These are phyloP conservation scores for Auriscalpium vulgare DNA, from an alignment of 768 basidiomycete genomes.

Conservation along the genomic window DNA sequence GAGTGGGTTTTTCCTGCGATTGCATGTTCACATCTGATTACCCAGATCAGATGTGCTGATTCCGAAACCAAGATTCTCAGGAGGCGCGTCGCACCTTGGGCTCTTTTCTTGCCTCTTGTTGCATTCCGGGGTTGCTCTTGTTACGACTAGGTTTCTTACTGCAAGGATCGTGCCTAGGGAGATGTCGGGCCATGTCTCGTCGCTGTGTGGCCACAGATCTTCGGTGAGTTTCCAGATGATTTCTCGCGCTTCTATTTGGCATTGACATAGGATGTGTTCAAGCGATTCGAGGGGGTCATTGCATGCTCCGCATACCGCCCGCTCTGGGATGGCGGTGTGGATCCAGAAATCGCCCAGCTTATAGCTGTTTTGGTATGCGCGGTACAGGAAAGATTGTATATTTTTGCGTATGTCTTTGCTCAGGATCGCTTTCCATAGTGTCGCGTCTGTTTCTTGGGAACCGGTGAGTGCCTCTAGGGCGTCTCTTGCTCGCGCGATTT, in stretches of 20 bases:
- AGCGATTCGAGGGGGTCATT: no score
- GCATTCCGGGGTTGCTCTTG: no score
- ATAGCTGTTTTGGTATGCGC: no score
- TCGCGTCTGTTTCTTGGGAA: not conserved
- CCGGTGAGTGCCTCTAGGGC: not conserved
- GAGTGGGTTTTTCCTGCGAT: not conserved
- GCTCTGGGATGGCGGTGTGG: no score
- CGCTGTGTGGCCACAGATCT: not conserved
- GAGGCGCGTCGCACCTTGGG: not conserved
- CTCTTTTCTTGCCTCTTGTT: not conserved
- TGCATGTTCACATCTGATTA: not conserved
- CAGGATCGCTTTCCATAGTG: not conserved
- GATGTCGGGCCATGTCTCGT: not conserved
- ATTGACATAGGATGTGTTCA: no score
- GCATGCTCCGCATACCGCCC: no score
- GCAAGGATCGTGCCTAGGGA: not conserved
- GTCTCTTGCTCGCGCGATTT: not conserved
- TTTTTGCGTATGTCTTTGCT: no score
- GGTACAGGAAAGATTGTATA: no score
- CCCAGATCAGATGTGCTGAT: slow-evolving; percentile 1
- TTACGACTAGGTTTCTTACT: not conserved
- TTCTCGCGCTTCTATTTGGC: not conserved
- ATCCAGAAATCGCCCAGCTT: no score
- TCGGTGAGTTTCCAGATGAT: not conserved
- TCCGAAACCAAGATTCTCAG: slow-evolving; percentile 1